These are phyloP conservation scores for Xylaria flabelliformis DNA, from an alignment of 495 filamentous ascomycete species.

Conservation along the genomic window DNA sequence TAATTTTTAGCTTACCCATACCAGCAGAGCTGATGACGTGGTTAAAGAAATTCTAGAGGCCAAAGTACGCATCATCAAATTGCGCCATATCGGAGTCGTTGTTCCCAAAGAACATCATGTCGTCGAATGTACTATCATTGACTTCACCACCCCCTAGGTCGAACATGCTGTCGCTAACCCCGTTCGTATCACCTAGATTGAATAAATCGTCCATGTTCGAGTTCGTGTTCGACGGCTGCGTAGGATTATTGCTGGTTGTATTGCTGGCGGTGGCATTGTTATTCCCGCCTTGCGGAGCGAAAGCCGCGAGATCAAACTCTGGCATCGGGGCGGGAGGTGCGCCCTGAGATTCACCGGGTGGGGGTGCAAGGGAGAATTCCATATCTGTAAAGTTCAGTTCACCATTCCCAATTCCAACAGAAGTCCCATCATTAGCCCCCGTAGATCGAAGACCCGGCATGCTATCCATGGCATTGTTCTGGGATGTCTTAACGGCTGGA, in stretches of 20 bases:
- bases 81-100: slow-evolving; percentile 45
- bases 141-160: slow-evolving; percentile 44
- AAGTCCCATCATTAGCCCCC: slow-evolving; percentile 18
- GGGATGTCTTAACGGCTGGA: slow-evolving; percentile 28
- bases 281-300: slow-evolving; percentile 33
- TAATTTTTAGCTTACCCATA: background rate
- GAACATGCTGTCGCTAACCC: slow-evolving; percentile 44
- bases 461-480: slow-evolving; percentile 27
- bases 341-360: slow-evolving; percentile 35
- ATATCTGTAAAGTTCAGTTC: slow-evolving; percentile 50
- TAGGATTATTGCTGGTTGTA: slow-evolving; percentile 21
- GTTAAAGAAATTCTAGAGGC: background rate
- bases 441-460: slow-evolving; percentile 27
- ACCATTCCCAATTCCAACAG: slow-evolving; percentile 24
- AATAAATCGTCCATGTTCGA: slow-evolving; percentile 47
- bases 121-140: slow-evolving; percentile 51
- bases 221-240: slow-evolving; percentile 38
- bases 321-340: slow-evolving; percentile 38
- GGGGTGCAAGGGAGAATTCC: slow-evolving; percentile 52
- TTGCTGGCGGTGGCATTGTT: slow-evolving; percentile 29
- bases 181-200: slow-evolving; percentile 39
- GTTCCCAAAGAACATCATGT: slow-evolving; percentile 46
- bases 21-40: background rate
- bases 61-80: slow-evolving; percentile 47
- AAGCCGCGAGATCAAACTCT: slow-evolving; percentile 42